Conservation (phyloP, 805 yeast genomes). For the Myxozyma geophila region DNA sequence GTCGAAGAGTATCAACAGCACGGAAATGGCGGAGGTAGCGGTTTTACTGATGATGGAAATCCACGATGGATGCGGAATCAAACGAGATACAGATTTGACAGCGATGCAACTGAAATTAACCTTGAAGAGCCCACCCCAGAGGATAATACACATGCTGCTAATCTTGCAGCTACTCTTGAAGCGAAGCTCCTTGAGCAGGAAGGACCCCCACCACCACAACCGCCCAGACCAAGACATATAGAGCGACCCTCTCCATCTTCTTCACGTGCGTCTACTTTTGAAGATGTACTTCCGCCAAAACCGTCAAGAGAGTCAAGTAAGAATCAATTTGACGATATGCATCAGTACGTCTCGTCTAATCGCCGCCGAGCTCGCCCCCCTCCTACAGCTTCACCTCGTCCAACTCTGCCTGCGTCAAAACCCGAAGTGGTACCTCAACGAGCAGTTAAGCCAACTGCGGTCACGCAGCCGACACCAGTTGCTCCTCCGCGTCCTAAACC, state of each 20-base stretch:
- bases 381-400: neutral
- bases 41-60: conserved; percentile 12
- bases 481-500: conserved; percentile 14
- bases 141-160: neutral
- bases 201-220: conserved; percentile 22
- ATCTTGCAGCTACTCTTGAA: conserved; percentile 22
- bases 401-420: neutral
- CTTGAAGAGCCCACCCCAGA: conserved; percentile 26
- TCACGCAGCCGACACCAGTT: conserved; percentile 1
- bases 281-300: conserved; percentile 1
- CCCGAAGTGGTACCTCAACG: too few species aligned
- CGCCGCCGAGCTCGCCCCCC: conserved; percentile 13
- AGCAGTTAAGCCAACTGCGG: neutral
- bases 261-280: conserved; percentile 1
- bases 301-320: neutral
- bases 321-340: conserved; percentile 8
- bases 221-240: conserved; percentile 7
- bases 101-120: conserved; percentile 19
- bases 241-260: neutral
- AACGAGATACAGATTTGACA: conserved; percentile 16
- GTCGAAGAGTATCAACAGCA: conserved; percentile 54
- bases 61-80: conserved; percentile 36
- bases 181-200: conserved; percentile 28
- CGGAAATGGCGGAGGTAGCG: conserved; percentile 6
- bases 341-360: conserved; percentile 1